Evolutionary conservation across 23 red algal genomes (phyloP), one percentile per base, ranked within the genome.

Genomic region (Agarophyton chilense): DNA sequence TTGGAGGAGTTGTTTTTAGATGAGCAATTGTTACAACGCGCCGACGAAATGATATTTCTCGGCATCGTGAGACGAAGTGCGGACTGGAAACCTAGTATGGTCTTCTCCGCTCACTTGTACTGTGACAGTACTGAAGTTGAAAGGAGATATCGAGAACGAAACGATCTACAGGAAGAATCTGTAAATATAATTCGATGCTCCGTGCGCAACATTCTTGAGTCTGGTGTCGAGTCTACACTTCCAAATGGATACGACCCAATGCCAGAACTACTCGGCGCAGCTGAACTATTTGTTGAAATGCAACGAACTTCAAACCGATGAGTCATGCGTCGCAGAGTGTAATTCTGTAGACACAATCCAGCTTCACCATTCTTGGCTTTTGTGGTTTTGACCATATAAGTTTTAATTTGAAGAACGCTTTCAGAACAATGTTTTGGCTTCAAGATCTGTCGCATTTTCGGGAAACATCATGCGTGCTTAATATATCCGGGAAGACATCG

Each of bases 1-100:
- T 9, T 91, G 29, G 88, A 91, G 41, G 88, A 91, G 24, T 36
- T 91, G 28, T 91, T 91, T 34, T 21, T 91, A 34, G 77, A 81
- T 19, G 88, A 81, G 28, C 4, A 82, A 3, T 10, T 38, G 13
- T 26, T 91, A 21, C 36, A 55, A 55, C 19, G 18, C 16, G 53
- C 40, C 35, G 51, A 51, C 10, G 62, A 91, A 47, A 74, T 91
- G 75, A 10, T 25, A 10, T 67, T 79, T 47, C 62, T 91, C 1
- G 88, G 88, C 7, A 64, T 91, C 47, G 77, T 91, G 41, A 75
- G 77, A 65, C 34, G 88, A 54, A 82, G 13, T n/a, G 1, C 29
- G 31, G 88, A 91, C 50, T 60, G 33, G 45, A 91, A 91, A 61
- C 41, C 74, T 28, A 82, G 44, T 31, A 39, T 81, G 52, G 36